phyloP scores from a whole-genome alignment of 2,329 filamentous ascomycete species.

The Escovopsis sp. region DNA sequence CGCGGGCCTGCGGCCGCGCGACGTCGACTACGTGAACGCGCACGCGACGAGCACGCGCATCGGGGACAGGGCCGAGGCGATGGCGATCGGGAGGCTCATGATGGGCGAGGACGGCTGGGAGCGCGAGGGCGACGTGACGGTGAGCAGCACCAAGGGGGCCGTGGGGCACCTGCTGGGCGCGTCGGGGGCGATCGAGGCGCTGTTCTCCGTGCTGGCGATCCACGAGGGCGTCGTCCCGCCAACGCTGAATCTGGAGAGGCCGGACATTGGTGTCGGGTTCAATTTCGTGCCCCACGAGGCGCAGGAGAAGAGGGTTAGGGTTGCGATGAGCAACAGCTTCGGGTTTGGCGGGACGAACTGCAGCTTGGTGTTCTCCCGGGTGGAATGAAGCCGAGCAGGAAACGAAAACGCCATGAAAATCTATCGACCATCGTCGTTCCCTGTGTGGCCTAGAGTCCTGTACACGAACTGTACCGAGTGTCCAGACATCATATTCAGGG shows the following conservation, averaged over 20 bases:
- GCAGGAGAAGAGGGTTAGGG: slow-evolving; percentile 55
- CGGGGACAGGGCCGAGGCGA: slow-evolving; percentile 78
- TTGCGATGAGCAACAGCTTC: slow-evolving; percentile 87
- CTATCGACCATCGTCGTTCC: too few relatives aligned
- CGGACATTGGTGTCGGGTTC: slow-evolving; percentile 56
- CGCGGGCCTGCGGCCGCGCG: slow-evolving; percentile 50
- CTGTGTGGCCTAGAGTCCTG: too few relatives aligned
- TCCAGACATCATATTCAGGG: too few relatives aligned
- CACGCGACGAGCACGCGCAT: slow-evolving; percentile 82
- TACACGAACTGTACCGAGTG: too few relatives aligned
- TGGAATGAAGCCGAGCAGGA: slow-evolving; percentile 2
- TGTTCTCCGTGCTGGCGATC: slow-evolving; percentile 72
- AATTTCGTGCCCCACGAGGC: slow-evolving; percentile 68
- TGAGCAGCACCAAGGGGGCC: slow-evolving; percentile 90
- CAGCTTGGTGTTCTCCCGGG: slow-evolving; percentile 57
- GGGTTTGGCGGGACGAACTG: slow-evolving; percentile 97
- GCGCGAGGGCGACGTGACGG: slow-evolving; percentile 50
- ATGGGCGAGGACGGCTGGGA: slow-evolving; percentile 54
- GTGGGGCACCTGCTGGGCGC: slow-evolving; percentile 85
- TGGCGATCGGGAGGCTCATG: slow-evolving; percentile 66
- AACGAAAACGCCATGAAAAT: background rate
- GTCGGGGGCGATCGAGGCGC: slow-evolving; percentile 76
- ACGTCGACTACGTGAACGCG: slow-evolving; percentile 87
- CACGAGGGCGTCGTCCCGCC: slow-evolving; percentile 65
- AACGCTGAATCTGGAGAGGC: slow-evolving; percentile 64